phyloP scores from a whole-genome alignment of 2,329 filamentous ascomycete genomes.

The Zymoseptoria tritici region DNA sequence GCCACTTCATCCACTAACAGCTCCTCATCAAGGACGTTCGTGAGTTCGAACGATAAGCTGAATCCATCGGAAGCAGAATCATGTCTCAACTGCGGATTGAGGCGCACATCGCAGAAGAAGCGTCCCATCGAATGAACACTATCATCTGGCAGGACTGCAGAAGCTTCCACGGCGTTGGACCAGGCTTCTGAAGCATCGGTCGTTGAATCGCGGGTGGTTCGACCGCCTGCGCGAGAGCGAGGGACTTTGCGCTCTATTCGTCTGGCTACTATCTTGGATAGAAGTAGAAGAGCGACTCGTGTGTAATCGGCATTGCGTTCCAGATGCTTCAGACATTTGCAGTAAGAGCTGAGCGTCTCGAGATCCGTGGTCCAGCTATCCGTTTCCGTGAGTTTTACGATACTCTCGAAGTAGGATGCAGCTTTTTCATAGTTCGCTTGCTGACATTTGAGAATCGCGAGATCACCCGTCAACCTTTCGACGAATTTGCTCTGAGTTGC shows the following conservation, averaged over 20 bases:
- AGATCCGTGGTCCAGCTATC: conserved; percentile 76
- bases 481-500: conserved; percentile 72
- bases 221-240: background rate
- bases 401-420: conserved; percentile 67
- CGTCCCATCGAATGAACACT: conserved; percentile 60
- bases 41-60: conserved; percentile 58
- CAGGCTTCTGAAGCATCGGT: conserved; percentile 33
- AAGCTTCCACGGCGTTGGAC: conserved; percentile 40
- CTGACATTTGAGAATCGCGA: conserved; percentile 68
- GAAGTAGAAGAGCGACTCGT: conserved; percentile 63
- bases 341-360: conserved; percentile 78
- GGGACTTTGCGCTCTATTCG: conserved; percentile 31
- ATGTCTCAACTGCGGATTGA: conserved; percentile 64
- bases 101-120: conserved; percentile 64
- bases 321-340: conserved; percentile 70
- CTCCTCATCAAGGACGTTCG: conserved; percentile 64
- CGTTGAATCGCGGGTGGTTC: conserved; percentile 27
- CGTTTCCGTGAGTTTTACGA: conserved; percentile 71
- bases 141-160: conserved; percentile 49
- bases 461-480: conserved; percentile 70
- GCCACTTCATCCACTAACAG: conserved; percentile 59
- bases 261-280: conserved; percentile 54
- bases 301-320: conserved; percentile 73
- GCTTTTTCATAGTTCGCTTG: conserved; percentile 67
- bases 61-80: conserved; percentile 68